Evolutionary conservation across 495 filamentous ascomycete genomes (phyloP), one percentile per base, ranked within the genome.

Genomic region (Podospora comata): DNA sequence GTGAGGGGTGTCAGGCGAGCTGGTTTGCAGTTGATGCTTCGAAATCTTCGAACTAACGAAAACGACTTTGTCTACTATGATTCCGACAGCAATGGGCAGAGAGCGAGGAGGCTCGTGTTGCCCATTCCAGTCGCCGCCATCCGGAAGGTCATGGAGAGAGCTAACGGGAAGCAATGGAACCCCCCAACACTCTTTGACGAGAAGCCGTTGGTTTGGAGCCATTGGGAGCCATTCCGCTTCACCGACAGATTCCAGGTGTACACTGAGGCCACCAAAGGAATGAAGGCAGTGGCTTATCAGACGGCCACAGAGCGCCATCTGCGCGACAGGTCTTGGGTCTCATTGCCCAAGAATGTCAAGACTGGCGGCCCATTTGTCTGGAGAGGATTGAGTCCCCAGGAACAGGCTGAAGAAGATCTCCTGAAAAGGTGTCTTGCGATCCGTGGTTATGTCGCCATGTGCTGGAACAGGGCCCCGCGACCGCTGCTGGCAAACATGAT

Each of bases 1-100:
- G 70, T 76, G 57, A 78, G 77, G 54, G 81, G 79, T 5, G 78
- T 77, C 70, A 75, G 77, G 20, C 75, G 81, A 48, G 80, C 78
- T 4, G 80, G 75, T 16, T 71, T 83, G 23, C 79, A 81, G 54
- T 74, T 76, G 27, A 74, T 74, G 56, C 72, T 82, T 19, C 79
- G 78, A 16, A 32, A 64, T 15, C 73, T 76, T 19, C 65, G 64
- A 5, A 64, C 58, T 4, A 73, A 28, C 64, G 64, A 66, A 13
- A 67, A 78, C 62, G 69, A 72, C 54, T 60, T 63, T 5, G 63
- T 72, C 53, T 48, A 48, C 39, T 48, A 48, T 48, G 71, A 74
- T 48, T 71, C 70, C 1, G 77, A 72, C 3, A 73, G 70, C 68
- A 48, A 48, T 11, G 39, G 39, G 9, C 39, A 48, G 39, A 48